Base-by-base conservation (phyloP, 768 basidiomycete genomes). In the Cystobasidium tubakii region DNA sequence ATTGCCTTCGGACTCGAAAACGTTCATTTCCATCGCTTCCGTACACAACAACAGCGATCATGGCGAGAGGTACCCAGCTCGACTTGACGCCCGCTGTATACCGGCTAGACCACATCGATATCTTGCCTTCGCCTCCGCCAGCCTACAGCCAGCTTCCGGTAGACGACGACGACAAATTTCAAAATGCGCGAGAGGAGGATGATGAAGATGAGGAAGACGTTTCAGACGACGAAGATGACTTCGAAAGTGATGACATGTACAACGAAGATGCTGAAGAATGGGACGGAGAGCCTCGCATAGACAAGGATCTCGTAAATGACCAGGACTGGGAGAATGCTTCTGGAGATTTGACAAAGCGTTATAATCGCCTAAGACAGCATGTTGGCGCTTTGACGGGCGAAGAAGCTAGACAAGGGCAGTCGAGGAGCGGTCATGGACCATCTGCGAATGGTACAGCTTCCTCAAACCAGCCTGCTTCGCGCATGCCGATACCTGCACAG, bases 301-400 rank as follows among this genome's bases (percentile, higher is more conserved):
- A 86, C 89, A 66, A 90, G 92, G 89, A 85, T 89, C 92, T 88
- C 19, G 75, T 79, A 42, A 77, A 75, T 31, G 72, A 67, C 53
- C 54, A 69, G 55, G 31, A 25, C n/a, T 42, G 66, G 73, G 66
- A 62, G 62, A 53, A 64, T 44, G 54, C 43, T 17, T 60, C 66
- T 75, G 63, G 80, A 96, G 96, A 99, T 83, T 97, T 99, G 78
- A 98, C 96, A 39, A 98, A 98, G 82, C 93, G 97, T 78, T 99
- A 90, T 82, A 98, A 98, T 82, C 89, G 96, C 27, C 84, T 98
- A 34, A 84, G 90, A 63, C 94, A 97, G 80, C 91, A 97, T 80
- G 88, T 91, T 72, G 90, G 90, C 25, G 89, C 78, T 39, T 73
- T 77, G 25, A 46, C 76, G 34, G 66, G 77, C 70, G 73, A 71